A percentile compares a stretch with the other conserved stretches of the same genome.
These are phyloP conservation scores for Casuarina cunninghamiana DNA, from an alignment of 306 rosid species.

Conservation along the genomic window DNA sequence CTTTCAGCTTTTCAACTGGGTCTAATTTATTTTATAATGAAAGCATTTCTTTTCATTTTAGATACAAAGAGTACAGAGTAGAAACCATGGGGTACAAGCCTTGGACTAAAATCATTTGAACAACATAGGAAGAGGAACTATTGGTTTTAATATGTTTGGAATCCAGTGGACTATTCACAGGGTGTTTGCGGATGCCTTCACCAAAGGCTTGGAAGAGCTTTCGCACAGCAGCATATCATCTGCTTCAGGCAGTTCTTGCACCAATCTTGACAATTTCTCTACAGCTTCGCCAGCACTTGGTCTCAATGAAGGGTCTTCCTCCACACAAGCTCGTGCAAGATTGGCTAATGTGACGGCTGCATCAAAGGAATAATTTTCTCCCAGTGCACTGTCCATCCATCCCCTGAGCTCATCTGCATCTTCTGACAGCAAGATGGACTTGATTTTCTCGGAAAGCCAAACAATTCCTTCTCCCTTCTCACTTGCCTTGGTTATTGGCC, in stretches of 20 bases:
- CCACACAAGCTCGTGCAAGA: constrained; percentile 70
- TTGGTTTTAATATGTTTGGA: not conserved
- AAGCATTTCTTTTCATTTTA: not conserved
- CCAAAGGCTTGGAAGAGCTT: constrained; percentile 78
- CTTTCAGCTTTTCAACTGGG: not conserved
- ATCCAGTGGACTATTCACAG: constrained; percentile 29
- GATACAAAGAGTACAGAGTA: constrained; percentile 25
- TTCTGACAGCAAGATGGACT: constrained; percentile 49
- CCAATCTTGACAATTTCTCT: constrained; percentile 60
- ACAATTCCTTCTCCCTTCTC: constrained; percentile 48
- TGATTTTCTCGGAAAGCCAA: constrained; percentile 61
- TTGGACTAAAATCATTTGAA: not conserved
- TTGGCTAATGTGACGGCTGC: constrained; percentile 57
- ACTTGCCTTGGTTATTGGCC: constrained; percentile 54
- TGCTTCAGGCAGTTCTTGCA: constrained; percentile 56
- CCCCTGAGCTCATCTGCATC: constrained; percentile 61
- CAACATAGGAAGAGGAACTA: not conserved
- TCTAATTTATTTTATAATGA: not conserved
- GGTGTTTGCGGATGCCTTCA: constrained; percentile 44
- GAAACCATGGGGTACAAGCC: constrained; percentile 8
- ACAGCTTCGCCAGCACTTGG: constrained; percentile 70
- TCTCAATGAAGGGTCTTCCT: constrained; percentile 63
- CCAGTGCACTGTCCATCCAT: constrained; percentile 81
- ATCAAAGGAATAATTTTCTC: constrained; percentile 64
- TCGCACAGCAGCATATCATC: constrained; percentile 48